Conservation (phyloP, 2,329 filamentous ascomycete species). For the Pyrenophora graminea region DNA sequence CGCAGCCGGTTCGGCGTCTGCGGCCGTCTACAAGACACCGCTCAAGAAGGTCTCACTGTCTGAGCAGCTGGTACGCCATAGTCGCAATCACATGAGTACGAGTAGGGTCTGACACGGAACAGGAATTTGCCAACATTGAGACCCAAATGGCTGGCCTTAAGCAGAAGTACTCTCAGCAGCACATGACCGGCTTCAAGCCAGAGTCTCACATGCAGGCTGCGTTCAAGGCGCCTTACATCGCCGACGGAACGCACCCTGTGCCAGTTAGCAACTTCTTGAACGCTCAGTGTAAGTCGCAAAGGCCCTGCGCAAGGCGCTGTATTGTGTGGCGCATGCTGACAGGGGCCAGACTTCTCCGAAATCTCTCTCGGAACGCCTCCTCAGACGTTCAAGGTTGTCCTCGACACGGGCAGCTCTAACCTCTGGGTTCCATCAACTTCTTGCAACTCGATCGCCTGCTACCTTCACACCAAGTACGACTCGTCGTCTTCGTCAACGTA, state of each 20-base stretch:
- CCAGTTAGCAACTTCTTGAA: slow-evolving; percentile 98
- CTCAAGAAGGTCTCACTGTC: slow-evolving; percentile 93
- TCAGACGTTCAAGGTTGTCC: slow-evolving; percentile 96
- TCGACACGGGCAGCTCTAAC: slow-evolving; percentile 98
- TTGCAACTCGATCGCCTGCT: slow-evolving; percentile 96
- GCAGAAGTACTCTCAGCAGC: slow-evolving; percentile 73
- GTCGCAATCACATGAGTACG: slow-evolving; percentile 11
- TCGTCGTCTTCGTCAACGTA: slow-evolving; percentile 85
- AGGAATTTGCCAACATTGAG: slow-evolving; percentile 80
- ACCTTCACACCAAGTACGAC: slow-evolving; percentile 96
- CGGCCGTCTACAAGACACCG: slow-evolving; percentile 93
- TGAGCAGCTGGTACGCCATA: slow-evolving; percentile 80
- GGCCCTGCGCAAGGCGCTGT: not conserved
- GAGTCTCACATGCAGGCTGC: slow-evolving; percentile 71
- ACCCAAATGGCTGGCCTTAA: slow-evolving; percentile 79
- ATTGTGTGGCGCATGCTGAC: slow-evolving; percentile 22
- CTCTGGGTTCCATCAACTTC: slow-evolving; percentile 93
- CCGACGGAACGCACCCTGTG: slow-evolving; percentile 73
- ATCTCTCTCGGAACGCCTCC: slow-evolving; percentile 90
- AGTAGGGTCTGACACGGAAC: slow-evolving; percentile 10
- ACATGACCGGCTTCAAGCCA: slow-evolving; percentile 79
- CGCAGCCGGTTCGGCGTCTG: slow-evolving; percentile 78
- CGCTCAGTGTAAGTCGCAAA: slow-evolving; percentile 80
- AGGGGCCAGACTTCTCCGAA: slow-evolving; percentile 81
- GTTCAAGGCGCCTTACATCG: slow-evolving; percentile 74